Evolutionary conservation across 495 filamentous ascomycete species (phyloP).

Genomic region (Trichoderma parareesei): DNA sequence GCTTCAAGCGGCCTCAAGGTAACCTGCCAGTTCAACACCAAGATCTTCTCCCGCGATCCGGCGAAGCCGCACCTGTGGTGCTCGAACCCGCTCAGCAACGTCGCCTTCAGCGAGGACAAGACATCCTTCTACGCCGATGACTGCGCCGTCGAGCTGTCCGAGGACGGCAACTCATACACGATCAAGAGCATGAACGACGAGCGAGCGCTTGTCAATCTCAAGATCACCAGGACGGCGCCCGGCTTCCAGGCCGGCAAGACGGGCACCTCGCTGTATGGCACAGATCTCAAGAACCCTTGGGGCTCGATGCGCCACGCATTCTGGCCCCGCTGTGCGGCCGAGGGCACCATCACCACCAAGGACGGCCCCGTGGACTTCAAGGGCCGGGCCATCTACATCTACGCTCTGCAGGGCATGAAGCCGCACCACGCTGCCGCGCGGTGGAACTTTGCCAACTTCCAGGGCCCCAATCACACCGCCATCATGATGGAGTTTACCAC

Average conservation of each 20-base stretch:
- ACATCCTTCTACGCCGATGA: conserved; percentile 76
- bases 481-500: conserved; percentile 95
- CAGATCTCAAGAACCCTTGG: conserved; percentile 79
- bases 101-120: conserved; percentile 77
- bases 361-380: conserved; percentile 74
- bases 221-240: conserved; percentile 62
- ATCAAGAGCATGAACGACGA: conserved; percentile 81
- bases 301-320: conserved; percentile 85
- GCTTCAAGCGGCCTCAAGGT: conserved; percentile 69
- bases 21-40: conserved; percentile 84
- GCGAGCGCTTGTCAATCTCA: conserved; percentile 72
- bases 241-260: conserved; percentile 83
- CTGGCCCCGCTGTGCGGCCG: conserved; percentile 77
- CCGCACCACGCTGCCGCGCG: conserved; percentile 90
- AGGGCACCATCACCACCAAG: conserved; percentile 78
- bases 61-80: conserved; percentile 71
- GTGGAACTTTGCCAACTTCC: conserved; percentile 93
- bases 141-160: conserved; percentile 71
- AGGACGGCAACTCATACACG: conserved; percentile 69
- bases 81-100: conserved; percentile 64
- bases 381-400: conserved; percentile 67
- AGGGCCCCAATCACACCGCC: conserved; percentile 76
- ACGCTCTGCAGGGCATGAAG: conserved; percentile 96
- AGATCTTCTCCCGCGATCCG: conserved; percentile 68
- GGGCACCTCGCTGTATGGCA: conserved; percentile 77